Conservation (phyloP, 768 basidiomycete species). For the Aureoboletus auriporus region DNA sequence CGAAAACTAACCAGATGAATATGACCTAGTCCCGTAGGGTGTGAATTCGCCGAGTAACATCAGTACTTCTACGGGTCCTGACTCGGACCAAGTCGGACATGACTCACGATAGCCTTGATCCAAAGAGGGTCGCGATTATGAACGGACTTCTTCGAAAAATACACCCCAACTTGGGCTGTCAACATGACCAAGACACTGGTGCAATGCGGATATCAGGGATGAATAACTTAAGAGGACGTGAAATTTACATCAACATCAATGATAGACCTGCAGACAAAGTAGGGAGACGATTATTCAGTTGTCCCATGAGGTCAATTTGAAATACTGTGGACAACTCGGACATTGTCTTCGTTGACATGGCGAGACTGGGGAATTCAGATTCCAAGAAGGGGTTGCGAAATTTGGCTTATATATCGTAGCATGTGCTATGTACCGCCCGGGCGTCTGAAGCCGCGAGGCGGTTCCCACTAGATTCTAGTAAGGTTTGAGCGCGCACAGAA, state of each 20-base stretch:
- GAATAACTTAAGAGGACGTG: not conserved
- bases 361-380: conserved; percentile 2
- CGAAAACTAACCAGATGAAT: conserved; percentile 18
- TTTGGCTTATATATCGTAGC: no score
- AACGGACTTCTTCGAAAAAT: conserved; percentile 14
- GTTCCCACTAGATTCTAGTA: no score
- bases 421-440: no score
- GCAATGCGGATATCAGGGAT: not conserved
- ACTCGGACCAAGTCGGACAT: not conserved
- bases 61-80: no score
- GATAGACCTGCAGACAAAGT: conserved; percentile 12
- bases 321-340: not conserved
- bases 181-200: conserved; percentile 18
- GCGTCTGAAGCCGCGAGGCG: no score
- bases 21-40: conserved; percentile 9
- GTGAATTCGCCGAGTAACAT: not conserved
- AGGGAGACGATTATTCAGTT: not conserved
- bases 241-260: conserved; percentile 10
- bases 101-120: conserved; percentile 20
- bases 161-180: conserved; percentile 20
- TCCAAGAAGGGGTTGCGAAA: not conserved
- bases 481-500: no score
- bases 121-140: conserved; percentile 17
- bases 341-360: no score
- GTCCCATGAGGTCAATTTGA: conserved; percentile 5